These are phyloP conservation scores for Lasiodiplodia gonubiensis DNA, from an alignment of 2,329 filamentous ascomycete species.

Conservation along the genomic window DNA sequence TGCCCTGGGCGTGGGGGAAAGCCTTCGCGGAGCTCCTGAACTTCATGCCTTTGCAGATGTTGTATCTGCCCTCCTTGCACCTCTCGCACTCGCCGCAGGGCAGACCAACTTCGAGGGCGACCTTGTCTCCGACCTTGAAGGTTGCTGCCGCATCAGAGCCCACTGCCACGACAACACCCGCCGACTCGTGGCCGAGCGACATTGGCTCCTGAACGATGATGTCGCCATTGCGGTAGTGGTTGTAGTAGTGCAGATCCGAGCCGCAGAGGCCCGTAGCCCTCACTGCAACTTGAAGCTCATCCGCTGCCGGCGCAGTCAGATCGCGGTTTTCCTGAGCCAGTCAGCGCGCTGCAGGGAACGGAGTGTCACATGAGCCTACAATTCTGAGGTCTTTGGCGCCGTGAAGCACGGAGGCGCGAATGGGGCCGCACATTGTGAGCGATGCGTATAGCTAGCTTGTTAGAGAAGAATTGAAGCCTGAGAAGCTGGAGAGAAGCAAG, in stretches of 20 bases:
- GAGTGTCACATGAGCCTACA: conserved; percentile 46
- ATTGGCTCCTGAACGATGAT: conserved; percentile 83
- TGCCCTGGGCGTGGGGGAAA: conserved; percentile 69
- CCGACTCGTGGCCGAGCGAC: conserved; percentile 78
- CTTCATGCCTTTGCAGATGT: conserved; percentile 64
- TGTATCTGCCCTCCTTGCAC: conserved; percentile 64
- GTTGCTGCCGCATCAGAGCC: conserved; percentile 69
- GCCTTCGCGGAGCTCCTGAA: conserved; percentile 66
- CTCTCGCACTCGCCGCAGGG: conserved; percentile 72
- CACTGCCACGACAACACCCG: conserved; percentile 76
- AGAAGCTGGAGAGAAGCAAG: neutral
- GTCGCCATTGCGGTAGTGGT: conserved; percentile 83
- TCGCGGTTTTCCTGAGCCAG: conserved; percentile 59
- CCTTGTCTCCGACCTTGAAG: conserved; percentile 76
- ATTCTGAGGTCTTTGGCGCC: conserved; percentile 65
- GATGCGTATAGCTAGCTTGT: neutral
- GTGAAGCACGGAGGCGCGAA: conserved; percentile 61
- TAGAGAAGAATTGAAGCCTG: neutral
- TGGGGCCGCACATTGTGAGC: conserved; percentile 32
- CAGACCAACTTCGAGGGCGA: conserved; percentile 90
- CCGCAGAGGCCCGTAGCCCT: conserved; percentile 73
- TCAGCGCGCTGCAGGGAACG: conserved; percentile 26
- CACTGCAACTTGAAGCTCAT: conserved; percentile 69
- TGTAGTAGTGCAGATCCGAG: conserved; percentile 82
- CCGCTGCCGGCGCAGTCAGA: conserved; percentile 52